These are phyloP conservation scores for Ceratocystis colombiana DNA, from an alignment of 2,329 filamentous ascomycete genomes.

Conservation along the genomic window DNA sequence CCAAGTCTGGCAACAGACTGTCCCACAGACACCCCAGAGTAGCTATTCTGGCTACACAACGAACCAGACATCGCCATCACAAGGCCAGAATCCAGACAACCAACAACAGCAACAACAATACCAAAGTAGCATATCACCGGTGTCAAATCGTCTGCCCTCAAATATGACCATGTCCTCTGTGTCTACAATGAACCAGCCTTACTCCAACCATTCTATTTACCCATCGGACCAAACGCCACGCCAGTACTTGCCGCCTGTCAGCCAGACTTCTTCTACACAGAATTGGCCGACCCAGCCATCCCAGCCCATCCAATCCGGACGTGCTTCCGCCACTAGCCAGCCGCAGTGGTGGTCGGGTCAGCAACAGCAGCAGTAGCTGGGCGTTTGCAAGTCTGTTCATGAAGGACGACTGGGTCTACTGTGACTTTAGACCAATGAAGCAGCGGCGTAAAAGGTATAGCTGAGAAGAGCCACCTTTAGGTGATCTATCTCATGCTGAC, in stretches of 20 bases:
- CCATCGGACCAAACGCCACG: conserved; percentile 53
- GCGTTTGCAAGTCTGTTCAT: too few relatives aligned
- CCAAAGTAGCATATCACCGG: background rate
- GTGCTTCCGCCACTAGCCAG: background rate
- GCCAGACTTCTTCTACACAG: conserved; percentile 41
- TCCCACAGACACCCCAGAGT: conserved; percentile 50
- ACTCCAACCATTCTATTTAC: conserved; percentile 50
- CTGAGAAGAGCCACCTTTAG: background rate
- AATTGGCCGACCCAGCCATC: conserved; percentile 52
- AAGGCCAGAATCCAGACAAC: background rate
- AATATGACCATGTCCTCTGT: conserved; percentile 54
- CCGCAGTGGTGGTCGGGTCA: conserved; percentile 48
- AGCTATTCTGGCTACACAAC: conserved; percentile 47
- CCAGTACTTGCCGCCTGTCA: conserved; percentile 57
- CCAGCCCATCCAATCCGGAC: conserved; percentile 35
- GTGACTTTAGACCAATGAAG: too few relatives aligned
- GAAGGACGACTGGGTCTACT: too few relatives aligned
- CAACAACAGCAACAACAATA: background rate
- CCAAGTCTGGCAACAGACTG: conserved; percentile 55
- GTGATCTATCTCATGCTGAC: background rate
- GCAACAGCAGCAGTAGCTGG: conserved; percentile 3
- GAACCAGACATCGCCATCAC: conserved; percentile 33
- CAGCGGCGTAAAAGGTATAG: background rate
- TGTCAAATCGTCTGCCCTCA: conserved; percentile 42
- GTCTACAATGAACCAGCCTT: conserved; percentile 50